Evolutionary conservation across 2,329 filamentous ascomycete species (phyloP).

Genomic region (Achaetomium macrosporum): DNA sequence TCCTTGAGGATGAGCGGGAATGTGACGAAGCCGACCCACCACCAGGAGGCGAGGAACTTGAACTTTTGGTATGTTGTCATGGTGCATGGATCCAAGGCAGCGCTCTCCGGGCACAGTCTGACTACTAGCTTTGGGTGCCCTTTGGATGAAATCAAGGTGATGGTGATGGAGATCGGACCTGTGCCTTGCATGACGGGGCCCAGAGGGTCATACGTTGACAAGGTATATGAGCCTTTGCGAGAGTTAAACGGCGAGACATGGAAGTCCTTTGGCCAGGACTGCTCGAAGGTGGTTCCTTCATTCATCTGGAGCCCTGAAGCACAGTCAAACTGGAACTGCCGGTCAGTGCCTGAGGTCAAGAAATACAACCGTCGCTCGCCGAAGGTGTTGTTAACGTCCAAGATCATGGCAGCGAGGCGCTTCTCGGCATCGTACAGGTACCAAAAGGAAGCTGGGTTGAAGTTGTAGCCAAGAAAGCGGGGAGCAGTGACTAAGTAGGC

Average conservation of each 20-base stretch:
- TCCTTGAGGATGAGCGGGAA: constrained; percentile 61
- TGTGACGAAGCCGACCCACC: constrained; percentile 62
- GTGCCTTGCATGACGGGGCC: constrained; percentile 33
- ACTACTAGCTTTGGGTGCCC: constrained; percentile 56
- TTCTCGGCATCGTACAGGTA: constrained; percentile 61
- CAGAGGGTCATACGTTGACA: constrained; percentile 45
- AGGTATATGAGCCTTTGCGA: constrained; percentile 48
- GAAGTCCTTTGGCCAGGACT: constrained; percentile 63
- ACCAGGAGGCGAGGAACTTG: constrained; percentile 51
- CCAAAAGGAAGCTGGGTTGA: constrained; percentile 75
- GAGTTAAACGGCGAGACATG: constrained; percentile 73
- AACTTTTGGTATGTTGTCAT: constrained; percentile 40
- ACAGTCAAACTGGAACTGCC: neutral
- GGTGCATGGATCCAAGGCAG: constrained; percentile 43
- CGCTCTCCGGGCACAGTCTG: constrained; percentile 48
- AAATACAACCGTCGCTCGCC: constrained; percentile 64
- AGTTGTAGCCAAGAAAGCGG: constrained; percentile 62
- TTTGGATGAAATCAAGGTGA: constrained; percentile 57
- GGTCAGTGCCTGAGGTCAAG: constrained; percentile 37
- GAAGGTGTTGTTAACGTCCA: constrained; percentile 75
- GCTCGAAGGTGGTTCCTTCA: constrained; percentile 34
- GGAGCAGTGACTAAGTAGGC: constrained; percentile 68
- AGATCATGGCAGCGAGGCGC: constrained; percentile 56
- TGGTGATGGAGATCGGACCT: constrained; percentile 49
- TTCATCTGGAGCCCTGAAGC: neutral